A percentile compares a stretch with the other conserved stretches of the same genome.
Evolutionary conservation across 2,329 filamentous ascomycete species (phyloP).

Genomic region (Ceratocystis colombiana): DNA sequence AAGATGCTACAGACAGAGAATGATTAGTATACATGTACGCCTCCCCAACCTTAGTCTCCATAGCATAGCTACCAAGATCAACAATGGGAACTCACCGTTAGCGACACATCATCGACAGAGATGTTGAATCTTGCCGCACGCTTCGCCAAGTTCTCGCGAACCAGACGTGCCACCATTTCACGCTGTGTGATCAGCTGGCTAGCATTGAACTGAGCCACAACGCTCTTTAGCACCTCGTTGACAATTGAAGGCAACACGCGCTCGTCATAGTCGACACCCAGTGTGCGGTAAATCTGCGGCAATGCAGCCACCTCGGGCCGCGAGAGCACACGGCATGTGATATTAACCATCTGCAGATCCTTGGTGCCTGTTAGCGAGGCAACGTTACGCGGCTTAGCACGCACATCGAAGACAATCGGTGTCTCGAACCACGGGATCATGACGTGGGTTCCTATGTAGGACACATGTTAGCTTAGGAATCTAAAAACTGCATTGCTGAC

Average conservation of each 20-base stretch:
- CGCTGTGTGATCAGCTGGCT: slow-evolving; percentile 97
- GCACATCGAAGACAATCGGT: slow-evolving; percentile 92
- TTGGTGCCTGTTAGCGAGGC: slow-evolving; percentile 96
- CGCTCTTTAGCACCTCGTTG: slow-evolving; percentile 96
- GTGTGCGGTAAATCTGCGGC: slow-evolving; percentile 92
- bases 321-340: slow-evolving; percentile 97
- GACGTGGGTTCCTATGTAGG: slow-evolving; percentile 70
- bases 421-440: slow-evolving; percentile 96
- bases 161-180: slow-evolving; percentile 86
- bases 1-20: slow-evolving; percentile 44
- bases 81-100: slow-evolving; percentile 57
- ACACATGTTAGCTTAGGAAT: slow-evolving; percentile 25
- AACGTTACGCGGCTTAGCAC: slow-evolving; percentile 92
- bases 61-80: too few species aligned
- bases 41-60: neutral
- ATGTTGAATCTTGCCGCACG: slow-evolving; percentile 96
- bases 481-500: neutral
- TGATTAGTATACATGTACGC: slow-evolving; percentile 8
- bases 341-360: slow-evolving; percentile 99
- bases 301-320: slow-evolving; percentile 77
- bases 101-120: slow-evolving; percentile 87
- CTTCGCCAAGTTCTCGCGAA: slow-evolving; percentile 83
- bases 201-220: slow-evolving; percentile 97
- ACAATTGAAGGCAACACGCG: slow-evolving; percentile 93
- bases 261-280: slow-evolving; percentile 95